Conservation (phyloP, 495 filamentous ascomycete genomes). For the Xylaria sp. region DNA sequence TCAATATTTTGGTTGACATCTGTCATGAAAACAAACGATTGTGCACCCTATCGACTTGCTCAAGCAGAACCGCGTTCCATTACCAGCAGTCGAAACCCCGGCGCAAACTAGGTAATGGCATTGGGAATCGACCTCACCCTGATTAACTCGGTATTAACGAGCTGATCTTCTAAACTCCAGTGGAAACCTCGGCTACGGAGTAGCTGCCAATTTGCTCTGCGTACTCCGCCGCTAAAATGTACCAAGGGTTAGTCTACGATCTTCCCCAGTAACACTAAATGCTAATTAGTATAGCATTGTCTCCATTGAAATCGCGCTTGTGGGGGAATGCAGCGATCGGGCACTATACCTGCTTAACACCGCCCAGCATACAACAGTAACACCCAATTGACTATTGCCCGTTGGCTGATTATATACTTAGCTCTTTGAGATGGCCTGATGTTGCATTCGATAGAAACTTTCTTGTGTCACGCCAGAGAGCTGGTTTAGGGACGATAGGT, state of each 20-base stretch:
- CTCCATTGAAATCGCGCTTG: neutral
- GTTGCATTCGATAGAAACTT: neutral
- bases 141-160: conserved; percentile 8
- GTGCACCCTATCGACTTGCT: neutral
- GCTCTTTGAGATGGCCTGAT: neutral
- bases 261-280: conserved; percentile 8
- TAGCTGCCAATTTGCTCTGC: neutral
- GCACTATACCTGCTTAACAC: neutral
- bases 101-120: neutral
- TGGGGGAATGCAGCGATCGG: neutral
- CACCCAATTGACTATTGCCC: neutral
- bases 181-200: neutral
- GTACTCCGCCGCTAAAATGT: neutral
- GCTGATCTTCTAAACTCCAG: neutral
- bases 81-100: neutral
- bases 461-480: neutral
- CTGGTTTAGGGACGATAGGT: neutral
- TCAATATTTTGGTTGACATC: neutral
- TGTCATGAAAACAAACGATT: neutral
- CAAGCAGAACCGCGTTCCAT: neutral
- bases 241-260: neutral
- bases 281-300: no score
- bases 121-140: neutral
- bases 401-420: neutral
- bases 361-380: neutral